A percentile compares a stretch with the other conserved stretches of the same genome.
phyloP scores from a whole-genome alignment of 2,329 filamentous ascomycete species.

The Coniochaeta sp. region DNA sequence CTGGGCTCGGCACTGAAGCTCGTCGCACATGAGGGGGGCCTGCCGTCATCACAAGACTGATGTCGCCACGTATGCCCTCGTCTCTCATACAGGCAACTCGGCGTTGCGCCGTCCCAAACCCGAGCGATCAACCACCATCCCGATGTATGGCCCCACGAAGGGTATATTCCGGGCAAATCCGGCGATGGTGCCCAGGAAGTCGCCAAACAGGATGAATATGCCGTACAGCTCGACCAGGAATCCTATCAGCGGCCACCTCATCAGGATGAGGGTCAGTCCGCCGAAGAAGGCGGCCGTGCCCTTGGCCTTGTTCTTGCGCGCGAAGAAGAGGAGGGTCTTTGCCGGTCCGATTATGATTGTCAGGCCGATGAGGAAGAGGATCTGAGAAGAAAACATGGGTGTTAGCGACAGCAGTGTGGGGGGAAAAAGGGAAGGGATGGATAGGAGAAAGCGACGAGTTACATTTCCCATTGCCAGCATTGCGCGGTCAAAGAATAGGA shows the following conservation, averaged over 20 bases:
- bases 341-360: conserved; percentile 90
- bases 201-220: conserved; percentile 87
- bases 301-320: conserved; percentile 83
- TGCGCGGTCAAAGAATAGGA: conserved; percentile 96
- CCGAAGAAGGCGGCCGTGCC: conserved; percentile 82
- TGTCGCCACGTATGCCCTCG: not conserved
- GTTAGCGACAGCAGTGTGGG: no score
- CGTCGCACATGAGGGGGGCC: not conserved
- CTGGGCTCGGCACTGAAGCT: not conserved
- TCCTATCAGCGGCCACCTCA: conserved; percentile 86
- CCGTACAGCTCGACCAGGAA: conserved; percentile 90
- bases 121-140: conserved; percentile 61
- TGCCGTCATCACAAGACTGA: not conserved
- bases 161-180: conserved; percentile 81
- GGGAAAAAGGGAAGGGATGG: not conserved
- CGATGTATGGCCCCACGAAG: conserved; percentile 80
- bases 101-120: conserved; percentile 63
- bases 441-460: conserved; percentile 23
- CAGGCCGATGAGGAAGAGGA: conserved; percentile 94
- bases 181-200: conserved; percentile 89
- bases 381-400: conserved; percentile 40
- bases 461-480: conserved; percentile 99
- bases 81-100: conserved; percentile 62
- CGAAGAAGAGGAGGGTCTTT: conserved; percentile 92
- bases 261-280: conserved; percentile 76